Conservation (phyloP, 805 yeast genomes). For the Starmerella bacillaris region DNA sequence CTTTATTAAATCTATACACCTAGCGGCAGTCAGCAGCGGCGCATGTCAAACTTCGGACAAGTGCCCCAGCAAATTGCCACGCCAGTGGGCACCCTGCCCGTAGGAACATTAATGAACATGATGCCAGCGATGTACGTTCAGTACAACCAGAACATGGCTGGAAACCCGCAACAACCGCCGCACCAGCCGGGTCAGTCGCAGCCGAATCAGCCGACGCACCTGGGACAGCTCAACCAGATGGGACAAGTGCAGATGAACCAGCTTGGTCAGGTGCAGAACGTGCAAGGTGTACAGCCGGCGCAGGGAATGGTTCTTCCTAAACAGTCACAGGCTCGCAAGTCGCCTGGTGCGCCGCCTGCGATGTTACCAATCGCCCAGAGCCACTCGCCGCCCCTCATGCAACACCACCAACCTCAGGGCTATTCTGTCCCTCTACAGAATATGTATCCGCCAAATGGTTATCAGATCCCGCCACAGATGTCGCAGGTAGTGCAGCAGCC, state of each 20-base stretch:
- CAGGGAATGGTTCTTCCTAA: slow-evolving; percentile 1
- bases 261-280: too few relatives aligned
- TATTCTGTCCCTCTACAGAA: slow-evolving; percentile 1
- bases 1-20: too few relatives aligned
- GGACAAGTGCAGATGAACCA: too few relatives aligned
- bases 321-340: slow-evolving; percentile 1
- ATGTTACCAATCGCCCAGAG: not conserved
- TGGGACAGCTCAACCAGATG: too few relatives aligned
- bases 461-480: slow-evolving; percentile 1
- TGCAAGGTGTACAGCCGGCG: not conserved
- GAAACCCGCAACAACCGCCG: not conserved
- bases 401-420: not conserved
- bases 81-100: slow-evolving; percentile 6
- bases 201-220: not conserved
- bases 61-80: slow-evolving; percentile 9
- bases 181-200: slow-evolving; percentile 1
- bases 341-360: slow-evolving; percentile 3
- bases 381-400: not conserved
- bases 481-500: slow-evolving; percentile 5
- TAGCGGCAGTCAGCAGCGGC: too few relatives aligned
- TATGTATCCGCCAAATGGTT: slow-evolving; percentile 1
- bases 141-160: slow-evolving; percentile 3
- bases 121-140: slow-evolving; percentile 7
- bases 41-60: slow-evolving; percentile 12
- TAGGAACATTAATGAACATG: slow-evolving; percentile 7